A percentile compares a stretch with the other conserved stretches of the same genome.
These are phyloP conservation scores for Cyberlindnera euphorbiae DNA, from an alignment of 805 yeast species.

Conservation along the genomic window DNA sequence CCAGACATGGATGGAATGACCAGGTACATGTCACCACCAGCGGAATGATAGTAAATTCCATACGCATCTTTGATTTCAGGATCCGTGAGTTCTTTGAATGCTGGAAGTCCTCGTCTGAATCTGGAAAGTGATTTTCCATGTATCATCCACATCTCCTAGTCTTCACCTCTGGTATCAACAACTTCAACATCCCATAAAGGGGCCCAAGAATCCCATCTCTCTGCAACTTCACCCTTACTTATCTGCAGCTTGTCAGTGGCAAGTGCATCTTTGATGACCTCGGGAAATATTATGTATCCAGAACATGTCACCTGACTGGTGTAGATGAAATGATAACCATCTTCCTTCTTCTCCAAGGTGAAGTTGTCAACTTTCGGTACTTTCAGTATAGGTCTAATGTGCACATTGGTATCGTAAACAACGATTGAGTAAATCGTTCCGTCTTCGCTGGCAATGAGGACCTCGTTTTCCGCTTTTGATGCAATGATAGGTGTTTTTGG, in stretches of 20 bases:
- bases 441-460: constrained; percentile 23
- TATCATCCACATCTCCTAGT: constrained; percentile 36
- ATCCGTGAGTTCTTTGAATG: constrained; percentile 17
- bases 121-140: constrained; percentile 20
- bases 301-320: constrained; percentile 39
- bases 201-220: constrained; percentile 42
- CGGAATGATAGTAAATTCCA: constrained; percentile 14
- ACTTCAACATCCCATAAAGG: constrained; percentile 40
- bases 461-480: constrained; percentile 13
- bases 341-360: constrained; percentile 14
- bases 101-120: constrained; percentile 16
- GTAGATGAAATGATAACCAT: constrained; percentile 25
- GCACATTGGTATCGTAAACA: constrained; percentile 19
- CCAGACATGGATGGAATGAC: constrained; percentile 36
- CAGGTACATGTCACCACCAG: constrained; percentile 23
- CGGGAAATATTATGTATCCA: constrained; percentile 31
- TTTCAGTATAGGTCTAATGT: constrained; percentile 30
- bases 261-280: constrained; percentile 18
- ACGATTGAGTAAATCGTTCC: constrained; percentile 23
- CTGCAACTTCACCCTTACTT: constrained; percentile 8
- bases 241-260: constrained; percentile 8
- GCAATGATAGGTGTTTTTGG: constrained; percentile 25
- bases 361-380: constrained; percentile 32
- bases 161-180: constrained; percentile 21
- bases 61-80: constrained; percentile 14